Conservation (phyloP, 192 early-diverging fungal genomes). For the Coemansia sp. region DNA sequence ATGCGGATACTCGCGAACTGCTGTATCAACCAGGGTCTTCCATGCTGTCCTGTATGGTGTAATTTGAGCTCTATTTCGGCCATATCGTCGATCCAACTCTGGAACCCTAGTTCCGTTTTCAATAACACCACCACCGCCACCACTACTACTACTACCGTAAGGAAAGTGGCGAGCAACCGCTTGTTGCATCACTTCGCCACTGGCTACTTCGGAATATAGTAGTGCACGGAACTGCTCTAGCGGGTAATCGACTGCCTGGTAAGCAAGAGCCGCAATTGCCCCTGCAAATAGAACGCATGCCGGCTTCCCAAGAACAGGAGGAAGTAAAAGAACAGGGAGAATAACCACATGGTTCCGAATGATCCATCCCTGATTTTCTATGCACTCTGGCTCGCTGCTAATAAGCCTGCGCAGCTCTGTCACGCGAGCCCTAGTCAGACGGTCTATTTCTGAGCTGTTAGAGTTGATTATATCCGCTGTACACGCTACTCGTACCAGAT, state of each 20-base stretch:
- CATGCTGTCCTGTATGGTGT: conserved; percentile 37
- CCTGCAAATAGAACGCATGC: conserved; percentile 60
- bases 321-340: conserved; percentile 41
- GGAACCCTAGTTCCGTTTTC: background rate
- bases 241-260: conserved; percentile 72
- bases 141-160: conserved; percentile 1
- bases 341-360: conserved; percentile 17
- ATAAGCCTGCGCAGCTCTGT: conserved; percentile 35
- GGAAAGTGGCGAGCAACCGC: conserved; percentile 32
- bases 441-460: conserved; percentile 12
- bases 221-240: conserved; percentile 64
- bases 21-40: conserved; percentile 33
- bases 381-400: conserved; percentile 21
- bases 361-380: conserved; percentile 37
- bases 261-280: conserved; percentile 61
- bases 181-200: conserved; percentile 31
- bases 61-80: conserved; percentile 1
- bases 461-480: conserved; percentile 16
- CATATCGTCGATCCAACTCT: background rate
- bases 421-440: conserved; percentile 28
- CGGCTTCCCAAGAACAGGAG: conserved; percentile 52
- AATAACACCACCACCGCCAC: background rate
- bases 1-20: conserved; percentile 29
- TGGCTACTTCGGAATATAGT: conserved; percentile 64
- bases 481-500: conserved; percentile 42